Conservation (phyloP, 257 asterid genomes). For the Catharanthus roseus region DNA sequence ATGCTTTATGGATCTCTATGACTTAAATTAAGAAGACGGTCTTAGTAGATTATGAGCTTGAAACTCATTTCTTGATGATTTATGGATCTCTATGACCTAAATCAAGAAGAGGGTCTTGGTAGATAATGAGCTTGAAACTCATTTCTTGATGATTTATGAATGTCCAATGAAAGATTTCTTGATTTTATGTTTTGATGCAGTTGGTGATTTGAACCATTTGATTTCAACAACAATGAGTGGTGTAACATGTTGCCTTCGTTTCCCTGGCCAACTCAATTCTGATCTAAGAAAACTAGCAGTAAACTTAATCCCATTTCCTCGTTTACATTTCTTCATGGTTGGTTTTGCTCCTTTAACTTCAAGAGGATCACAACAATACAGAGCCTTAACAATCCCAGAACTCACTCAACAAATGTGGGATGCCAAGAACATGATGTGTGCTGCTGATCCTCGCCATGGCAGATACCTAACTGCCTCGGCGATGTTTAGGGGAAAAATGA, state of each 20-base stretch:
- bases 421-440: conserved; percentile 76
- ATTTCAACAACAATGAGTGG: conserved; percentile 78
- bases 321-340: conserved; percentile 73
- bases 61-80: no score
- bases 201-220: conserved; percentile 70
- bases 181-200: conserved; percentile 40
- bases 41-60: no score
- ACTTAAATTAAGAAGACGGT: no score
- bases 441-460: conserved; percentile 74
- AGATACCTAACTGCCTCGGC: conserved; percentile 78
- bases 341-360: conserved; percentile 72
- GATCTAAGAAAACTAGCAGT: conserved; percentile 71
- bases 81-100: no score
- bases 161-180: not conserved
- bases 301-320: conserved; percentile 64
- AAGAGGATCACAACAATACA: conserved; percentile 64
- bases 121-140: not conserved
- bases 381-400: conserved; percentile 64
- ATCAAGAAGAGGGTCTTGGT: no score
- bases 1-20: no score
- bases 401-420: conserved; percentile 85
- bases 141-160: not conserved
- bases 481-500: conserved; percentile 70
- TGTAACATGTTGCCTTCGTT: conserved; percentile 66
- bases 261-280: conserved; percentile 70